phyloP scores from a whole-genome alignment of 2,329 filamentous ascomycete genomes.

The Chlorencoelia australis region DNA sequence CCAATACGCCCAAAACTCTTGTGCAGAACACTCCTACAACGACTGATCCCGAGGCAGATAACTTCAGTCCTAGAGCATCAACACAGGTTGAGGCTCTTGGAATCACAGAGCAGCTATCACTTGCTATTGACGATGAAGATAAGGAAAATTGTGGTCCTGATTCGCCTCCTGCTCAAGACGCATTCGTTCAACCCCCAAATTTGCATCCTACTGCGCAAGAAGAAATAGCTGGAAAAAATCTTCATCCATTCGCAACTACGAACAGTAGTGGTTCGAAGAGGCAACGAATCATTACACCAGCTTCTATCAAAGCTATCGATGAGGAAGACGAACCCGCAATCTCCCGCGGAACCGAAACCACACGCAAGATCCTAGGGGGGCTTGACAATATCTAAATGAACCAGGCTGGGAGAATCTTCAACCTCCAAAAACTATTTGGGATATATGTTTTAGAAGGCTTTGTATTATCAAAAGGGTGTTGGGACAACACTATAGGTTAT shows the following conservation, averaged over 20 bases:
- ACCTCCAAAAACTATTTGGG: too few relatives aligned
- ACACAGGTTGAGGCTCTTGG: not conserved
- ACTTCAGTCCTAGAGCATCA: too few relatives aligned
- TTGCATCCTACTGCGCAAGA: too few relatives aligned
- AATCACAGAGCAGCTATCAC: not conserved
- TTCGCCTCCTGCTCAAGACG: constrained; percentile 3
- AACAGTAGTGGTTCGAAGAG: constrained; percentile 31
- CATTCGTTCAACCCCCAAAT: too few relatives aligned
- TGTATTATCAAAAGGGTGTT: too few relatives aligned
- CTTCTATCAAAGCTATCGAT: constrained; percentile 36
- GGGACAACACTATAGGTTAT: too few relatives aligned
- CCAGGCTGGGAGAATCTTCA: too few relatives aligned
- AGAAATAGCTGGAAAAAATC: constrained; percentile 12
- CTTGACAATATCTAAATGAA: constrained; percentile 21
- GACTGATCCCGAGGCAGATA: not conserved
- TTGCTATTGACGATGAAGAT: constrained; percentile 7
- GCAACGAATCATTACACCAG: constrained; percentile 36
- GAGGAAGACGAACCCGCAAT: constrained; percentile 36
- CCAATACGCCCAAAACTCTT: constrained; percentile 22
- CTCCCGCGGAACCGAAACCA: constrained; percentile 14
- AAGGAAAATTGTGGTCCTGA: constrained; percentile 19
- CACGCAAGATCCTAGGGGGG: constrained; percentile 15
- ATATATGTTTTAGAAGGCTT: too few relatives aligned
- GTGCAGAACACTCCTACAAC: too few relatives aligned
- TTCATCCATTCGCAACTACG: constrained; percentile 14